A percentile compares a stretch with the other conserved stretches of the same genome.
Conservation (phyloP, 176 grass and related monocot genomes). For the Dactylis glomerata region DNA sequence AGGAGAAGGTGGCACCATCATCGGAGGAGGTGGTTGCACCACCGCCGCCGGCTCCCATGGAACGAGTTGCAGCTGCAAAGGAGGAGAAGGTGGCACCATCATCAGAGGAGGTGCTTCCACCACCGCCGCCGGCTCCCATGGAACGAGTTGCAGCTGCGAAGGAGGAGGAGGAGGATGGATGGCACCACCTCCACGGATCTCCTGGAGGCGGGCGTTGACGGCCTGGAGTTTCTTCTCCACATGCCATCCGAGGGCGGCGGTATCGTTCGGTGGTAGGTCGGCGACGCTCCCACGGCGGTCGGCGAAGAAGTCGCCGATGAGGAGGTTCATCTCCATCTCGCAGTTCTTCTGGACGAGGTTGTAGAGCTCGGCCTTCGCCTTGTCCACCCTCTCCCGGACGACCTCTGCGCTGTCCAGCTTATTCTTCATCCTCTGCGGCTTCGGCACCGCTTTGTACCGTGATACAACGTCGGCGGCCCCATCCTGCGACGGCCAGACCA, state of each 20-base stretch:
- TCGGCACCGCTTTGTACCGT: not conserved
- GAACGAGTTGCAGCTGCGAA: no score
- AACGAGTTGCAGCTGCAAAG: not conserved
- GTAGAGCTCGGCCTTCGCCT: not conserved
- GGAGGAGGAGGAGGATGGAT: not conserved
- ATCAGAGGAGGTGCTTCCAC: no score
- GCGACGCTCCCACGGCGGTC: not conserved
- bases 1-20: no score
- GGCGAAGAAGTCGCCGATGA: slow-evolving; percentile 11
- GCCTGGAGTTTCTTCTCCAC: not conserved
- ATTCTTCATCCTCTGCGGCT: not conserved
- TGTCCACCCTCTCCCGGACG: not conserved
- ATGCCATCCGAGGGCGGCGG: not conserved
- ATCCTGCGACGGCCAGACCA: not conserved
- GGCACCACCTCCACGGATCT: not conserved
- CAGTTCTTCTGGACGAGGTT: not conserved
- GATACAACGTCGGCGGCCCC: not conserved
- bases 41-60: not conserved
- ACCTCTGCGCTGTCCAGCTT: slow-evolving; percentile 32
- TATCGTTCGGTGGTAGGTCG: not conserved
- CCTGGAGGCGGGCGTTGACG: not conserved
- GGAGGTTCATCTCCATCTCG: slow-evolving; percentile 8
- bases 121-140: no score
- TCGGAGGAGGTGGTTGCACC: no score
- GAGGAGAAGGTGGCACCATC: no score